Percentiles rank a stretch among this genome's conserved stretches.
phyloP scores from a whole-genome alignment of 805 yeast species.

The Komagataella phaffii region DNA sequence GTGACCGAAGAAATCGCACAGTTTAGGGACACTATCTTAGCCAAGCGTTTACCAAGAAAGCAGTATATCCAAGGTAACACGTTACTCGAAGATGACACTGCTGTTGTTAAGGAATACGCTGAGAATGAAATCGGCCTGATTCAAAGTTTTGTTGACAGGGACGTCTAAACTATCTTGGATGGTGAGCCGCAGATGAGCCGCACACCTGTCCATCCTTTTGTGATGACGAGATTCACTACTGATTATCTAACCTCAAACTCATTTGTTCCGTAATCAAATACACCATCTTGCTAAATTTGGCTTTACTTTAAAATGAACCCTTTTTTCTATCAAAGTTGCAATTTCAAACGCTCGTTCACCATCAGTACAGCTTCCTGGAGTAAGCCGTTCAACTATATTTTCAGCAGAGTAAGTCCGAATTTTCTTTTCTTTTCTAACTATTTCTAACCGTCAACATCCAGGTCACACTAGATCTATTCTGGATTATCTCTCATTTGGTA shows the following conservation, averaged over 20 bases:
- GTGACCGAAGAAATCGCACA: constrained; percentile 50
- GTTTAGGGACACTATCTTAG: constrained; percentile 55
- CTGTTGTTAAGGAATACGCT: constrained; percentile 58
- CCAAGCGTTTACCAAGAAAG: constrained; percentile 70
- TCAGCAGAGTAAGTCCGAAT: neutral
- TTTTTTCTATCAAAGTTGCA: neutral
- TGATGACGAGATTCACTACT: neutral
- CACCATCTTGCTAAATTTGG: neutral
- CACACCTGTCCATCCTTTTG: neutral
- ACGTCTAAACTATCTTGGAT: constrained; percentile 7
- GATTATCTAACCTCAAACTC: neutral
- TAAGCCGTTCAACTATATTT: neutral
- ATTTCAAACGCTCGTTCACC: neutral
- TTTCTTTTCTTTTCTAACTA: neutral
- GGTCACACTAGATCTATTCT: constrained; percentile 2
- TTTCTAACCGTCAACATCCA: neutral
- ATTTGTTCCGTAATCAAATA: neutral
- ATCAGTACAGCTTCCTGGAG: neutral
- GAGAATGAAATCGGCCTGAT: constrained; percentile 69
- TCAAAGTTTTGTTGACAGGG: constrained; percentile 59
- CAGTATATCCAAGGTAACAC: constrained; percentile 82
- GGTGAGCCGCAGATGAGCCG: neutral
- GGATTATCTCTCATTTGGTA: constrained; percentile 10
- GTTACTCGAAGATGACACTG: constrained; percentile 15
- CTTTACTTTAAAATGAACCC: neutral